Base-by-base conservation (phyloP, 1,284 basidiomycete genomes). In the Schizopora paradoxa region DNA sequence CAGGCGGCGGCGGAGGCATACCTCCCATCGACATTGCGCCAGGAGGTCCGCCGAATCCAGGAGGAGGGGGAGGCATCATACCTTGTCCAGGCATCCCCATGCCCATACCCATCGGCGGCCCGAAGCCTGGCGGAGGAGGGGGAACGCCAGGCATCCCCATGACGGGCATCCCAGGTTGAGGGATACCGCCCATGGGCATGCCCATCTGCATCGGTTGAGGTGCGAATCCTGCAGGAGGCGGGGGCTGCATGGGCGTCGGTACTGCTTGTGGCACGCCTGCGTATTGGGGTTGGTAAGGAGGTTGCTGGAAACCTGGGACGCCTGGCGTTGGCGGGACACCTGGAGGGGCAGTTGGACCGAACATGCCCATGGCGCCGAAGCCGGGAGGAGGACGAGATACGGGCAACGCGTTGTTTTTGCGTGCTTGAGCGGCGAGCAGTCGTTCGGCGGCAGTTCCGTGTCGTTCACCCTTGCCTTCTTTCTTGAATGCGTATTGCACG, bases 401-500 rank as follows among this genome's bases (percentile, higher is more conserved):
- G 2, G 91, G 90, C 2, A 92, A 70, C 1, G 89, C 89, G 54
- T 92, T 92, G 66, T 95, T 93, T 66, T 95, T 95, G 57, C 92
- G 80, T 31, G 96, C 95, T 66, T 98, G 93, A 1, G 91, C 84
- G 1, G 95, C 93, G 54, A 99, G 79, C 36, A 98, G 76, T 50
- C 95, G 84, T 67, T 99, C 95, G 2, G 96, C 94, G 16, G 88
- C 75, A 3, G 94, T 96, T 28, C 95, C 96, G 60, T 99, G 96
- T 13, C 94, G 79, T 65, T 99, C 95, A 51, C 94, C 93, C 65
- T 98, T 97, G 45, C 91, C 91, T 58, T 99, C 96, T 70, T 98
- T 98, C 67, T 98, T 98, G 77, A 97, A 95, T 3, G 95, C 95
- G 62, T 96, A 98, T 64, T 95, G 91, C 11, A 97, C 93, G 13